Conservation (phyloP, 2,329 filamentous ascomycete genomes). For the Arthrocladium fulminans region DNA sequence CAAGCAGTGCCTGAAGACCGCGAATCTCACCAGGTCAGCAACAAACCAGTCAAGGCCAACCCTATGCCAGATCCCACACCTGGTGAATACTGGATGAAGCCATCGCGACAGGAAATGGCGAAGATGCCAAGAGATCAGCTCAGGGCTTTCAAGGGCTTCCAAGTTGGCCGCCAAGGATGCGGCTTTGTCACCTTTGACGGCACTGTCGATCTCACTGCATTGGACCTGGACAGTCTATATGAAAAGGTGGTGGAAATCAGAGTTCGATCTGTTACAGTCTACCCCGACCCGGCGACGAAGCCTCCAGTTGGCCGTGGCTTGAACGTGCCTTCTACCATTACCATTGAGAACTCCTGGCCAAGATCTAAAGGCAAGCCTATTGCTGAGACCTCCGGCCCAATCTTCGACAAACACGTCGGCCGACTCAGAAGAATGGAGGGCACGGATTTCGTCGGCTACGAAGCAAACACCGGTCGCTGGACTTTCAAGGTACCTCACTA, state of each 20-base stretch:
- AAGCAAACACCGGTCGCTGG: conserved; percentile 75
- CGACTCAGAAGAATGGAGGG: conserved; percentile 69
- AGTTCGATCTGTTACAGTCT: conserved; percentile 77
- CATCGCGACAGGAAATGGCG: conserved; percentile 63
- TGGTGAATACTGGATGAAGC: conserved; percentile 81
- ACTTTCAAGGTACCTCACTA: conserved; percentile 91
- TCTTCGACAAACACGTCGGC: conserved; percentile 71
- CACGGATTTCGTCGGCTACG: conserved; percentile 75
- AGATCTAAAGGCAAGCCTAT: conserved; percentile 54
- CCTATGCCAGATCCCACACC: conserved; percentile 44
- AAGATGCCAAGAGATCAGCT: conserved; percentile 73
- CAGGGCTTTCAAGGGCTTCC: conserved; percentile 63
- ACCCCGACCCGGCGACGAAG: conserved; percentile 65
- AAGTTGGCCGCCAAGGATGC: conserved; percentile 71
- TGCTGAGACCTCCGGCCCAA: conserved; percentile 52
- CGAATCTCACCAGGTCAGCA: conserved; percentile 38
- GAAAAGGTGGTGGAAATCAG: conserved; percentile 67
- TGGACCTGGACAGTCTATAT: conserved; percentile 72
- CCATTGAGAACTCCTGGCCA: conserved; percentile 89
- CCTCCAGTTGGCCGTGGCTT: conserved; percentile 77
- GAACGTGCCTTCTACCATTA: conserved; percentile 81
- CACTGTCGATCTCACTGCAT: conserved; percentile 69
- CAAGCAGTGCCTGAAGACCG: conserved; percentile 62
- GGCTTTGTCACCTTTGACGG: conserved; percentile 75
- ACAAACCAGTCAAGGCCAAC: conserved; percentile 19